phyloP scores from a whole-genome alignment of 1,284 basidiomycete genomes.

The Golubevia pallescens region DNA sequence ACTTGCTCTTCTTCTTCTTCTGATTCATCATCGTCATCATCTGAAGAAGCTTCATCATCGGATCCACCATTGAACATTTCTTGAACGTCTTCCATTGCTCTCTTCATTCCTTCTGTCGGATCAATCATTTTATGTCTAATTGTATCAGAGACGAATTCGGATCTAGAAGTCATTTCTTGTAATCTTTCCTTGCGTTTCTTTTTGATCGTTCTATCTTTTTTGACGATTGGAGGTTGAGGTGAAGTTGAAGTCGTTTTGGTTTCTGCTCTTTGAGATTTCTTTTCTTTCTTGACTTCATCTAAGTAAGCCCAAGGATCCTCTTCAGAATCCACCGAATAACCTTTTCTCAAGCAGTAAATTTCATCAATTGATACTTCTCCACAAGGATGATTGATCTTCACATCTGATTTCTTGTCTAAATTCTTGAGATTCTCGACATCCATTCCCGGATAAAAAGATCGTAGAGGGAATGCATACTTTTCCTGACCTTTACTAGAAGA shows the following conservation, averaged over 20 bases:
- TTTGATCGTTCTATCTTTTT: too few relatives aligned
- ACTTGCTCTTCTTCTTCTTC: slow-evolving; percentile 26
- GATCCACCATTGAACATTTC: slow-evolving; percentile 57
- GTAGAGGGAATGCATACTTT: slow-evolving; percentile 44
- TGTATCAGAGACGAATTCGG: neutral
- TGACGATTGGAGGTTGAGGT: too few relatives aligned
- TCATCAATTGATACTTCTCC: slow-evolving; percentile 46
- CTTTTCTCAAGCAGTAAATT: slow-evolving; percentile 22
- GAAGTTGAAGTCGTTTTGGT: too few relatives aligned
- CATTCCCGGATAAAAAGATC: slow-evolving; percentile 37
- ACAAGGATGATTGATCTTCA: slow-evolving; percentile 9
- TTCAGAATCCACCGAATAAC: slow-evolving; percentile 13
- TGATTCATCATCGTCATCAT: slow-evolving; percentile 21
- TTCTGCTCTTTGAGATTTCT: slow-evolving; percentile 1
- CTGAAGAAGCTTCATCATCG: slow-evolving; percentile 15
- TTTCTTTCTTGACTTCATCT: slow-evolving; percentile 19
- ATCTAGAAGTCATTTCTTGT: neutral
- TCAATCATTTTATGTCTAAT: neutral
- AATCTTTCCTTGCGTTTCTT: too few relatives aligned
- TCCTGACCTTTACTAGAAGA: slow-evolving; percentile 20
- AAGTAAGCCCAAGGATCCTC: slow-evolving; percentile 48
- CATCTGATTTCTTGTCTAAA: too few relatives aligned
- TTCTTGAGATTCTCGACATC: slow-evolving; percentile 15
- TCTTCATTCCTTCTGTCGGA: slow-evolving; percentile 25
- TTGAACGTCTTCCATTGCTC: slow-evolving; percentile 46